Evolutionary conservation across 1,284 basidiomycete genomes (phyloP).

Genomic region (Afroboletus lepidellus): DNA sequence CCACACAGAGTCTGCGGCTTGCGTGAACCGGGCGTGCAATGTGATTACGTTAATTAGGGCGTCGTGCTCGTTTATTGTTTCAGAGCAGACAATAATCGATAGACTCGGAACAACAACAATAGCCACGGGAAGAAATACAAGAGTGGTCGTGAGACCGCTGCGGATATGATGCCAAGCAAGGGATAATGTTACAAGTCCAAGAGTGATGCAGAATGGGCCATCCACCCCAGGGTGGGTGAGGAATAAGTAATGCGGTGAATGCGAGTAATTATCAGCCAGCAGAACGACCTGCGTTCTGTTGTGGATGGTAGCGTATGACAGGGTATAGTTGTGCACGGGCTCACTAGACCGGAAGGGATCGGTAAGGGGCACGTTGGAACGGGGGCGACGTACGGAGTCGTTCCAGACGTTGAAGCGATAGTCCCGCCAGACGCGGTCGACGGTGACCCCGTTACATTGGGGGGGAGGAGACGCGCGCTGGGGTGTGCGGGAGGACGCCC

Average conservation of each 20-base stretch:
- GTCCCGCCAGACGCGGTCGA: constrained; percentile 67
- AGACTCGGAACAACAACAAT: constrained; percentile 15
- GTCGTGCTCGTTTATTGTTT: constrained; percentile 15
- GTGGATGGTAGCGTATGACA: constrained; percentile 32
- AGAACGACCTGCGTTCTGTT: constrained; percentile 32
- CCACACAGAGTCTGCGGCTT: constrained; percentile 22
- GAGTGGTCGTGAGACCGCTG: constrained; percentile 13
- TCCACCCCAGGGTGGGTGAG: constrained; percentile 19
- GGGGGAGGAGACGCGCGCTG: constrained; percentile 32
- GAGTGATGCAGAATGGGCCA: constrained; percentile 16
- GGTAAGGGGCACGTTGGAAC: constrained; percentile 1
- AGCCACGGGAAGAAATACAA: constrained; percentile 19
- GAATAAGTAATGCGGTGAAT: constrained; percentile 31
- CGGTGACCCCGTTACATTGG: constrained; percentile 53
- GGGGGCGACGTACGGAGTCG: constrained; percentile 33
- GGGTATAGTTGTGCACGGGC: constrained; percentile 24
- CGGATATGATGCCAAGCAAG: constrained; percentile 20
- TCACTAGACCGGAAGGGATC: constrained; percentile 22
- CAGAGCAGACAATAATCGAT: constrained; percentile 7
- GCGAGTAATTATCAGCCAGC: constrained; percentile 27
- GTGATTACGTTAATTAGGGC: constrained; percentile 11
- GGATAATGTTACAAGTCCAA: constrained; percentile 30
- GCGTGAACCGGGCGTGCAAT: constrained; percentile 12
- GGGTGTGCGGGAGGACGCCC: constrained; percentile 30
- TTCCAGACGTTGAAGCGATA: constrained; percentile 61